These are phyloP conservation scores for Cerioporus squamosus DNA, from an alignment of 1,284 basidiomycete species.

Conservation along the genomic window DNA sequence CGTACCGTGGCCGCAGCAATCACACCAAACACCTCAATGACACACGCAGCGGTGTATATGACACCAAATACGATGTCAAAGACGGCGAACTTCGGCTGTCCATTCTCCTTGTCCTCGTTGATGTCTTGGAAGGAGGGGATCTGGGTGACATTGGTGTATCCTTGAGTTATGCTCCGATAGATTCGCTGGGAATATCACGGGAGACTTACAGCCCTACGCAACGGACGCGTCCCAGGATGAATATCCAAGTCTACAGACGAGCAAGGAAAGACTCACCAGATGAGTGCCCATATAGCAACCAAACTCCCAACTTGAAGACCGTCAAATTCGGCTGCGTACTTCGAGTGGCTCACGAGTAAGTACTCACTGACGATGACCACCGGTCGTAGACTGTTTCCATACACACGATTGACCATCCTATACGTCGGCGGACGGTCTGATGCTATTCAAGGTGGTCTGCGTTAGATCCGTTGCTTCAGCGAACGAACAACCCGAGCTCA, in stretches of 20 bases:
- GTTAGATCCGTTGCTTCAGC: background rate
- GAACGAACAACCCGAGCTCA: conserved; percentile 3
- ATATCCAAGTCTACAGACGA: background rate
- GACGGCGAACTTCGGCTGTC: conserved; percentile 52
- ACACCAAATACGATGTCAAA: conserved; percentile 65
- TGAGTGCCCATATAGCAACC: conserved; percentile 59
- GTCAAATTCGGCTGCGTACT: background rate
- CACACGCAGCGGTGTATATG: conserved; percentile 54
- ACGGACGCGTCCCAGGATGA: background rate
- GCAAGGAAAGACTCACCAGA: conserved; percentile 46
- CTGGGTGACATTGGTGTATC: conserved; percentile 38
- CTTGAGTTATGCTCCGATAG: background rate
- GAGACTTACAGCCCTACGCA: conserved; percentile 53
- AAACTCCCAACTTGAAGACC: conserved; percentile 50
- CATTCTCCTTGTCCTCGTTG: conserved; percentile 45
- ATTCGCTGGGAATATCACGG: background rate
- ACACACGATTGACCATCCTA: conserved; percentile 59
- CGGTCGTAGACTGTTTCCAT: conserved; percentile 59
- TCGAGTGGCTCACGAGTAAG: too few species aligned
- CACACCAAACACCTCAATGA: conserved; percentile 64
- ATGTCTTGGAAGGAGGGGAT: conserved; percentile 63
- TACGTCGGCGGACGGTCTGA: conserved; percentile 52
- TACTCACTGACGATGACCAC: conserved; percentile 58
- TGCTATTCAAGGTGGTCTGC: conserved; percentile 8
- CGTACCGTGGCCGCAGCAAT: conserved; percentile 58